Evolutionary conservation across 2,329 filamentous ascomycete species (phyloP), one percentile per base, ranked within the genome.

Genomic region (Monilinia polystroma): DNA sequence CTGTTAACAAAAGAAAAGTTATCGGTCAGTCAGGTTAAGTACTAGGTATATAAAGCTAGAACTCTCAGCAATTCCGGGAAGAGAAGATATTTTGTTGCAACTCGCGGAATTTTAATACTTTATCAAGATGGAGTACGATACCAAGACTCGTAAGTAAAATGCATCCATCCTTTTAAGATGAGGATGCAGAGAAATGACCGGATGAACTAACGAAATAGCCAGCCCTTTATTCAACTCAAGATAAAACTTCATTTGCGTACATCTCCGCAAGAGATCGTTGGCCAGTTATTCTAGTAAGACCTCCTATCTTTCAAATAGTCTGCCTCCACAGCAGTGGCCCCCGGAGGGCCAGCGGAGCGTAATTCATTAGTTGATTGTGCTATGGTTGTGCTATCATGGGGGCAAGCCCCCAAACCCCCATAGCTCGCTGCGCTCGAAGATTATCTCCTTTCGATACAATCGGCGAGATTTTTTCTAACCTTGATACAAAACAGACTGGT

Each of bases 191-290:
- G 38, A 14, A 41, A 41, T 14, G 38, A 41, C 10, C 38, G 12
- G 38, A 41, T 14, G 38, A 11, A 41, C 38, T 8, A 51, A 51
- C 10, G 7, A 23, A n/a, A 51, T 23, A 51, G 20, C 32, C 74
- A 96, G 91, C 89, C 57, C 87, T 87, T 69, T 96, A 90, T 77
- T 84, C 83, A 73, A 98, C 93, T 49, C 87, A 85, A 73, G 93
- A 98, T 81, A 86, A 86, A 74, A 90, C 84, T 53, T 97, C 93
- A 58, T 98, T 98, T 77, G 95, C 91, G 63, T 92, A 88, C 78
- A 83, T 88, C 68, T 97, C 95, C 11, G 94, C 92, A 45, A 85
- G 90, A 75, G 89, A 93, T 72, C 85, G 95, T 77, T 99, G 94
- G 95, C 95, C 95, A 20, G 84, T 97, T 66, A 99, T 99, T 76